phyloP scores from a whole-genome alignment of 257 asterid species.

The Capsicum baccatum region DNA sequence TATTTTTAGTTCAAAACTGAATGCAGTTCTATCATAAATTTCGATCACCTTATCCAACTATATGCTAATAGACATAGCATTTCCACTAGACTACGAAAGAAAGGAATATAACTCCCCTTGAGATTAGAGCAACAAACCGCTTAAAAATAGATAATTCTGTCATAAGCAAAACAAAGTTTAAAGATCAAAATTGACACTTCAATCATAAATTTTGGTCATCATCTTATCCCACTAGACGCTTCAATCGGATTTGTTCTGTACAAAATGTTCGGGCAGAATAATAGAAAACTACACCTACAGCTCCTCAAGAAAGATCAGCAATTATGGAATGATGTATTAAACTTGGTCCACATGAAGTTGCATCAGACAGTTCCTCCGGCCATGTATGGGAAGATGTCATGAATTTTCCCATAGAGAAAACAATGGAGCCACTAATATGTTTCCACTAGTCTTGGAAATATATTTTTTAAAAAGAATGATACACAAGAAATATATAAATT shows the following conservation, averaged over 20 bases:
- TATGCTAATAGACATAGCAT: background rate
- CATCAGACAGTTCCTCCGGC: slow-evolving; percentile 6
- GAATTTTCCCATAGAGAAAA: background rate
- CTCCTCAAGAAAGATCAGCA: background rate
- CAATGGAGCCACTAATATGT: slow-evolving; percentile 19
- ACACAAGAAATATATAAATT: background rate
- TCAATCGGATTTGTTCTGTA: background rate
- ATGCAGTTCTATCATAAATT: background rate
- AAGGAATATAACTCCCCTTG: background rate
- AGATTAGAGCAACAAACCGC: background rate
- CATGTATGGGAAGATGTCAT: background rate
- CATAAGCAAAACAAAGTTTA: background rate
- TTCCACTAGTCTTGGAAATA: slow-evolving; percentile 1
- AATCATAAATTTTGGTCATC: background rate
- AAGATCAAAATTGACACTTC: background rate
- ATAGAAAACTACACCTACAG: background rate
- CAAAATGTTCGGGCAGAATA: background rate
- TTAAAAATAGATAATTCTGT: background rate
- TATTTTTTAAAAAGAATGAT: background rate
- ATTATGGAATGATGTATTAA: background rate
- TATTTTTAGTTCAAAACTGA: background rate
- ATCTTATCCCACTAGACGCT: background rate
- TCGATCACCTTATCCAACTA: background rate
- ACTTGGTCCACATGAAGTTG: slow-evolving; percentile 8
- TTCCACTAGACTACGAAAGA: background rate